Base-by-base conservation (phyloP, 1,284 basidiomycete species). In the Mycena citricolor region DNA sequence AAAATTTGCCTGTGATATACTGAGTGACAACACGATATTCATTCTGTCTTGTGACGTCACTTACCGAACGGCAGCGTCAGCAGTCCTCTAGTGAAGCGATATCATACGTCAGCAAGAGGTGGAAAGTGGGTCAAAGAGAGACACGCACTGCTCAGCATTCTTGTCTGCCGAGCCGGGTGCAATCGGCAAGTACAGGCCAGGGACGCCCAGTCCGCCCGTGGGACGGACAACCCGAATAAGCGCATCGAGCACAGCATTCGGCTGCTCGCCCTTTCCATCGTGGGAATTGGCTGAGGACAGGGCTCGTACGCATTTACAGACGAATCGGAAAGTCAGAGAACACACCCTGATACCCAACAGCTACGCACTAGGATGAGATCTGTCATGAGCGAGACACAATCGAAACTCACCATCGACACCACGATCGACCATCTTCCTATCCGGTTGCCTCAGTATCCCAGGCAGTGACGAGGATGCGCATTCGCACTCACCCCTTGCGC, bases 161-260 rank as follows among this genome's bases (percentile, higher is more conserved):
- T 76, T 73, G 8, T 78, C 76, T 8, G 72, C 69, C 11, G 75
- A 73, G 23, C 74, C 74, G 5, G 76, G 75, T 49, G 77, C 76
- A 41, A 62, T 69, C 6, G 73, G 73, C 8, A 77, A 71, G 50
- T 77, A 77, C 4, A 78, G 57, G 2, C 76, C 76, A 1, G 76
- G 74, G 47, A 78, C 71, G 5, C 76, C 76, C 8, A 78, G 60
- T 6, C 76, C 74, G 2, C 76, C 75, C 12, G 74, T 75, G 6
- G 74, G 68, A 25, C 73, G 66, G 1, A 75, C 73, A 21, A 76
- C 70, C n/a, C 64, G 59, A 51, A 77, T 73, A 21, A 77, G 63
- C n/a, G 61, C 66, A 43, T 74, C 71, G 11, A 78, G 62, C 4
- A 78, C 70, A 3, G 64, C 69, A 51, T 76, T 78, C 11, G 75